Conservation (phyloP, 1,284 basidiomycete genomes). For the Inonotus hispidus region DNA sequence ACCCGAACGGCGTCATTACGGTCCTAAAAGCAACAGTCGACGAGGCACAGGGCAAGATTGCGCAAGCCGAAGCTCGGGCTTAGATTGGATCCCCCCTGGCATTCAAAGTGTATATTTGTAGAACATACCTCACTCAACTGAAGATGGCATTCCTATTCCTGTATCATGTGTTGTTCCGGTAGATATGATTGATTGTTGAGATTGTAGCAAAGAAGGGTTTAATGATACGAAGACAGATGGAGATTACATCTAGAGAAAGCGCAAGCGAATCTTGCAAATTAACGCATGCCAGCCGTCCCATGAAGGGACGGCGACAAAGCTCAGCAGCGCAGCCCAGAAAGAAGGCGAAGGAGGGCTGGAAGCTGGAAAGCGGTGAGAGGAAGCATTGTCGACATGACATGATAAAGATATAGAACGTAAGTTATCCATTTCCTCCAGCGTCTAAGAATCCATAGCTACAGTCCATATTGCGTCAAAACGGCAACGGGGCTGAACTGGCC, state of each 20-base stretch:
- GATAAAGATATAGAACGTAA: conserved; percentile 17
- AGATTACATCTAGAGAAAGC: conserved; percentile 13
- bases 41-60: conserved; percentile 52
- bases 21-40: conserved; percentile 70
- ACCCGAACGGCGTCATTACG: conserved; percentile 76
- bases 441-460: neutral
- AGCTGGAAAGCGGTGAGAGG: neutral
- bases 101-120: neutral
- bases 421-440: conserved; percentile 6
- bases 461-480: neutral
- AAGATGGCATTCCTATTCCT: neutral
- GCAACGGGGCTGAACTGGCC: neutral
- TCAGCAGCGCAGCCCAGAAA: conserved; percentile 1
- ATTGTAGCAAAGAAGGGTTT: neutral
- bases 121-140: neutral
- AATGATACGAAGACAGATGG: neutral
- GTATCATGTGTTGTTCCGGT: neutral
- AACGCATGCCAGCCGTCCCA: conserved; percentile 1
- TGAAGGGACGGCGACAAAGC: neutral
- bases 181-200: neutral
- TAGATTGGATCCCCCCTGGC: neutral
- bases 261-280: neutral
- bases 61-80: conserved; percentile 19
- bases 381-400: conserved; percentile 2
- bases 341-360: neutral